These are phyloP conservation scores for Cardamine chenopodiifolia DNA, from an alignment of 345 rosid species.

Conservation along the genomic window DNA sequence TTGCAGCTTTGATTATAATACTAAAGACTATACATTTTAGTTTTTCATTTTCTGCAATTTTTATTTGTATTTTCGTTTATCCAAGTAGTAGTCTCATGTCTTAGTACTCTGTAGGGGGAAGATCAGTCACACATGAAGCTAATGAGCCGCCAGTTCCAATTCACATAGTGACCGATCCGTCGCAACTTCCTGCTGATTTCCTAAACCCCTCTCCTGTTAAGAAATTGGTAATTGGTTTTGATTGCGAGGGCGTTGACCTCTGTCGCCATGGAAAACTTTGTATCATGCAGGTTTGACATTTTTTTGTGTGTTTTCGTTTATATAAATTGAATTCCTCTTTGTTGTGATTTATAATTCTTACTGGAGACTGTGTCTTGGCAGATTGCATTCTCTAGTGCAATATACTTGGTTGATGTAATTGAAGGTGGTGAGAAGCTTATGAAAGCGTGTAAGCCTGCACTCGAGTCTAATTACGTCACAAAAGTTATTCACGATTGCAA, in stretches of 20 bases:
- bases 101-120: conserved; percentile 47
- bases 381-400: conserved; percentile 92
- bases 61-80: neutral
- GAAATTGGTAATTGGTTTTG: conserved; percentile 76
- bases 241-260: conserved; percentile 91
- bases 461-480: conserved; percentile 80
- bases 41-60: neutral
- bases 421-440: conserved; percentile 73
- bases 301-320: neutral
- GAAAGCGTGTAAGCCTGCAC: conserved; percentile 94
- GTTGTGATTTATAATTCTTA: conserved; percentile 12
- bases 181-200: conserved; percentile 83
- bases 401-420: conserved; percentile 83
- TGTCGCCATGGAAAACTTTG: conserved; percentile 84
- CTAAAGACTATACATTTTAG: neutral
- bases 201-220: conserved; percentile 66
- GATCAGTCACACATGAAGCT: conserved; percentile 51
- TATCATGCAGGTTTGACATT: conserved; percentile 84
- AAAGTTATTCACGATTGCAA: conserved; percentile 99
- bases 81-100: neutral
- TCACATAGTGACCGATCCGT: conserved; percentile 62
- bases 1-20: neutral
- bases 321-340: neutral
- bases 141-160: conserved; percentile 58
- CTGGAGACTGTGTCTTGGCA: conserved; percentile 45